phyloP scores from a whole-genome alignment of 495 filamentous ascomycete genomes.

The Neurospora sp. region DNA sequence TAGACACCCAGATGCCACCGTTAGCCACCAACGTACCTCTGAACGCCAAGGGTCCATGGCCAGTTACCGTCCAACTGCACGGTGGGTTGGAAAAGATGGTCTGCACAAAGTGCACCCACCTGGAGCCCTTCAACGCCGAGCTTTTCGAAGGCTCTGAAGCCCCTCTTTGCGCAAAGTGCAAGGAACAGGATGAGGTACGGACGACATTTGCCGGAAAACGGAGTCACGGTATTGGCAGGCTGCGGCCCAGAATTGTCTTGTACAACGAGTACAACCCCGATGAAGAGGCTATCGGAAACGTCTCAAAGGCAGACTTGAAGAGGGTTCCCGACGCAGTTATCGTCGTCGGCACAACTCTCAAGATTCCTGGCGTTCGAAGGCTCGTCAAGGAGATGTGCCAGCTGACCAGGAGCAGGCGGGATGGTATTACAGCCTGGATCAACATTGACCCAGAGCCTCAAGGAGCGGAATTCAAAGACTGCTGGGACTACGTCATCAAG shows the following conservation, averaged over 20 bases:
- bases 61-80: constrained; percentile 84
- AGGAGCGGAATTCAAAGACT: constrained; percentile 77
- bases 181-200: constrained; percentile 63
- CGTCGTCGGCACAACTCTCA: constrained; percentile 90
- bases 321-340: constrained; percentile 81
- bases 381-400: constrained; percentile 86
- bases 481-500: constrained; percentile 82
- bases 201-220: constrained; percentile 71
- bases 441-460: constrained; percentile 75
- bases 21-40: constrained; percentile 66
- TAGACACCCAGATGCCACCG: constrained; percentile 77
- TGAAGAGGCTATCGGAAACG: constrained; percentile 86
- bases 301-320: constrained; percentile 73
- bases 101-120: constrained; percentile 78
- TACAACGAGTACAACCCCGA: constrained; percentile 98
- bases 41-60: constrained; percentile 75
- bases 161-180: constrained; percentile 71
- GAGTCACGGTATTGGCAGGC: constrained; percentile 83
- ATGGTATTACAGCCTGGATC: constrained; percentile 91
- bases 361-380: constrained; percentile 83
- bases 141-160: constrained; percentile 77
- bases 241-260: constrained; percentile 87
- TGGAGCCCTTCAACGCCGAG: constrained; percentile 64
- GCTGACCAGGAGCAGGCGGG: constrained; percentile 63
- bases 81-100: constrained; percentile 93